A percentile compares a stretch with the other conserved stretches of the same genome.
Evolutionary conservation across 768 basidiomycete genomes (phyloP).

Genomic region (Russula compacta): DNA sequence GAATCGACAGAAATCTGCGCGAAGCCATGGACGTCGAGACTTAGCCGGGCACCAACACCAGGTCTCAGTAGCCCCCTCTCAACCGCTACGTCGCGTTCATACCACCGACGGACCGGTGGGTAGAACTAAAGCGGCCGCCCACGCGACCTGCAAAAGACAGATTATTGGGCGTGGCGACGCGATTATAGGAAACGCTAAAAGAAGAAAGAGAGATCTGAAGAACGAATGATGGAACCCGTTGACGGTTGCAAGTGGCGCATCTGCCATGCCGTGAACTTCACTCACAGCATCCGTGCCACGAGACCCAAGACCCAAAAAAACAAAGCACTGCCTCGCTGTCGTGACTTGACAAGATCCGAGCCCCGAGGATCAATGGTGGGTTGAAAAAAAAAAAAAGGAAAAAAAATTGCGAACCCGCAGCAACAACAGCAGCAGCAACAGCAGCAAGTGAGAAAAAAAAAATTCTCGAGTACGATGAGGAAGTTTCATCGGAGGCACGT

Average conservation of each 20-base stretch:
- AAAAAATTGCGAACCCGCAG: background rate
- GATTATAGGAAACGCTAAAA: background rate
- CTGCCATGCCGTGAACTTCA: background rate
- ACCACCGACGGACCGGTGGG: no score
- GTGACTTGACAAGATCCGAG: slow-evolving; percentile 4
- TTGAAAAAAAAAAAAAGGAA: background rate
- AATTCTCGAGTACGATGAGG: background rate
- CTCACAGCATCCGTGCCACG: background rate
- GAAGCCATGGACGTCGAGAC: background rate
- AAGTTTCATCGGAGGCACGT: no score
- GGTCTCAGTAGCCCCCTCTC: no score
- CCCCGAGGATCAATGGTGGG: slow-evolving; percentile 5
- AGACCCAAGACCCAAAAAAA: background rate
- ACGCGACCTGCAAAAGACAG: no score
- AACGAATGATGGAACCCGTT: background rate
- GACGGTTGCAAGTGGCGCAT: background rate
- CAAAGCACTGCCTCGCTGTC: background rate
- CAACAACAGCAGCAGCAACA: no score
- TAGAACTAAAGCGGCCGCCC: background rate
- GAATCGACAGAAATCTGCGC: background rate
- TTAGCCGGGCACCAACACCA: background rate
- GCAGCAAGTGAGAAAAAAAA: background rate
- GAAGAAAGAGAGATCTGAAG: background rate
- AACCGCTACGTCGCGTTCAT: background rate
- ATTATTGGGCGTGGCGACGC: background rate